Percentiles rank a stretch among this genome's conserved stretches.
phyloP scores from a whole-genome alignment of 306 rosid species.

The Dryas alaskensis region DNA sequence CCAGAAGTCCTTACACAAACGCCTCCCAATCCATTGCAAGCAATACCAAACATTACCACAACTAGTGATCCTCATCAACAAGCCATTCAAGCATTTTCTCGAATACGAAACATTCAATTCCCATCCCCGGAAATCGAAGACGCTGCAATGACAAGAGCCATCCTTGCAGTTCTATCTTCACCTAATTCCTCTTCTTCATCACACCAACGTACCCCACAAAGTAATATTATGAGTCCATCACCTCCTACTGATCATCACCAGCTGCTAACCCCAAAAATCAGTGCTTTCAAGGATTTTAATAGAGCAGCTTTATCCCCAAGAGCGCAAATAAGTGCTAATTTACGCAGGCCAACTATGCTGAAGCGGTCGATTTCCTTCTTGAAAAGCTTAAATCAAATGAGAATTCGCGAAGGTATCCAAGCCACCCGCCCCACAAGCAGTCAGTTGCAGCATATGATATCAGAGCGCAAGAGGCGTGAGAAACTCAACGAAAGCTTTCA shows the following conservation, averaged over 20 bases:
- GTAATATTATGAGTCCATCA: not conserved
- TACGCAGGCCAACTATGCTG: constrained; percentile 40
- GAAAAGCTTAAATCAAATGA: constrained; percentile 41
- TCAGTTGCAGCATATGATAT: constrained; percentile 73
- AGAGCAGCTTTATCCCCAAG: constrained; percentile 19
- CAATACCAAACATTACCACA: not conserved
- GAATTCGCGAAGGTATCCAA: constrained; percentile 45
- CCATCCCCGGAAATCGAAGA: constrained; percentile 48
- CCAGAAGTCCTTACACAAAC: constrained; percentile 24
- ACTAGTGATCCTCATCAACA: constrained; percentile 37
- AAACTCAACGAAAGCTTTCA: constrained; percentile 78
- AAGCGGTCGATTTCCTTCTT: constrained; percentile 63
- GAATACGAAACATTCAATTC: constrained; percentile 32
- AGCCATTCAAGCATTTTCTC: constrained; percentile 46
- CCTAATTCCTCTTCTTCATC: constrained; percentile 38
- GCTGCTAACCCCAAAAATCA: constrained; percentile 26
- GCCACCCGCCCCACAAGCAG: constrained; percentile 43
- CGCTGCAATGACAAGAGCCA: constrained; percentile 57
- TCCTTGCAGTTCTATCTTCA: constrained; percentile 49
- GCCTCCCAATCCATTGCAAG: constrained; percentile 32
- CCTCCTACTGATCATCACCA: constrained; percentile 19
- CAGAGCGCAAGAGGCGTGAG: constrained; percentile 82
- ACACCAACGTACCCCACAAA: constrained; percentile 17
- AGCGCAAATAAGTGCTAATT: constrained; percentile 22
- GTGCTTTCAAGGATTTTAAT: constrained; percentile 56